Evolutionary conservation across 2,329 filamentous ascomycete genomes (phyloP).

Genomic region (Aspergillus costaricaensis): DNA sequence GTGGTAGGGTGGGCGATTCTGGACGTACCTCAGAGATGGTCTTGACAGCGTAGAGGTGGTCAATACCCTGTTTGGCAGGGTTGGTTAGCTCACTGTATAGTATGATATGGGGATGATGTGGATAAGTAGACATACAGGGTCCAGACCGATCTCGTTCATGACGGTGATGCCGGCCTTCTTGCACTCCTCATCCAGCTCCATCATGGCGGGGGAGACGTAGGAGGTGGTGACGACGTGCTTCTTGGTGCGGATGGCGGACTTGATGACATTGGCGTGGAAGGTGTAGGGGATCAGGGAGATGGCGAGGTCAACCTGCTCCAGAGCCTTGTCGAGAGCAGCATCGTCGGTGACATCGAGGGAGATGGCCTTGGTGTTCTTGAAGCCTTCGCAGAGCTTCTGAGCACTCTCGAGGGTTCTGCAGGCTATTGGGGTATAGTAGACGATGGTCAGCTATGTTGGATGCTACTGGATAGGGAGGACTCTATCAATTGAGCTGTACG

Average conservation of each 20-base stretch:
- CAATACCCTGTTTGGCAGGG: slow-evolving; percentile 33
- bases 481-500: slow-evolving; percentile 24
- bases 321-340: slow-evolving; percentile 74
- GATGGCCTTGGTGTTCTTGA: slow-evolving; percentile 73
- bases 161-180: slow-evolving; percentile 94
- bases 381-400: slow-evolving; percentile 70
- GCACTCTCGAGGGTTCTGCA: slow-evolving; percentile 79
- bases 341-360: slow-evolving; percentile 80
- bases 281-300: slow-evolving; percentile 89
- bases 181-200: slow-evolving; percentile 77
- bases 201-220: slow-evolving; percentile 90
- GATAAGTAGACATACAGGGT: slow-evolving; percentile 32
- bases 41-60: slow-evolving; percentile 74
- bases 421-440: slow-evolving; percentile 51
- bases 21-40: slow-evolving; percentile 61
- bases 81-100: slow-evolving; percentile 5
- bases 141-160: slow-evolving; percentile 90
- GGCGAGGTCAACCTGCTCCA: slow-evolving; percentile 77
- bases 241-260: slow-evolving; percentile 88
- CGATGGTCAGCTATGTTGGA: neutral
- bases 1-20: neutral
- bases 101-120: neutral
- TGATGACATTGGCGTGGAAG: slow-evolving; percentile 85
- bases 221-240: slow-evolving; percentile 95
- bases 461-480: too few species aligned